A percentile compares a stretch with the other conserved stretches of the same genome.
These are phyloP conservation scores for Hymenoscyphus fraxineus DNA, from an alignment of 2,329 filamentous ascomycete genomes.

Conservation along the genomic window DNA sequence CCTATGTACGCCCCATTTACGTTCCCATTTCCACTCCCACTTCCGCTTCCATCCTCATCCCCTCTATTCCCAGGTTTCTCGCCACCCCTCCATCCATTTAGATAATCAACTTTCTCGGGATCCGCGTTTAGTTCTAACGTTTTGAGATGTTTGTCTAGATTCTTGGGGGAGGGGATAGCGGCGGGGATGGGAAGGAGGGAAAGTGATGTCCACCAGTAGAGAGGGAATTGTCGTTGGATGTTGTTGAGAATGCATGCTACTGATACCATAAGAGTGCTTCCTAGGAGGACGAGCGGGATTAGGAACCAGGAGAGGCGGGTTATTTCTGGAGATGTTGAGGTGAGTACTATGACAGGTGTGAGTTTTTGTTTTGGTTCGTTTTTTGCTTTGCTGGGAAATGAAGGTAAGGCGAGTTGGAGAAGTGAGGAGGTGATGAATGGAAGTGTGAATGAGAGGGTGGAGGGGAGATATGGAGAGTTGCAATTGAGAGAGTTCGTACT, in stretches of 20 bases:
- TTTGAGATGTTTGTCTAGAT: too few species aligned
- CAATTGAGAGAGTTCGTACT: background rate
- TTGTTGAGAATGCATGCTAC: constrained; percentile 67
- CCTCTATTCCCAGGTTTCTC: too few species aligned
- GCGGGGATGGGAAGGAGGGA: background rate
- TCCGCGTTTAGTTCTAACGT: background rate
- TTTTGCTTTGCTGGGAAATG: background rate
- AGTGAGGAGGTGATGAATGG: too few species aligned
- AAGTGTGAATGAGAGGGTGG: background rate
- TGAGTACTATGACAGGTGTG: constrained; percentile 45
- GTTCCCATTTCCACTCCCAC: background rate
- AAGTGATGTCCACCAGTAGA: constrained; percentile 63
- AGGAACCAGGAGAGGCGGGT: constrained; percentile 64
- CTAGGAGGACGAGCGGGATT: constrained; percentile 59
- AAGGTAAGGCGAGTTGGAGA: too few species aligned
- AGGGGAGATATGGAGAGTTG: background rate
- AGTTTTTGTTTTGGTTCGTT: background rate
- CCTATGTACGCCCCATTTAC: background rate
- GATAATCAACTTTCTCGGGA: background rate
- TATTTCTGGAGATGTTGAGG: constrained; percentile 55
- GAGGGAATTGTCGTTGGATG: constrained; percentile 57
- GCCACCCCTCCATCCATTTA: background rate
- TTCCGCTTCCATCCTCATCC: too few species aligned
- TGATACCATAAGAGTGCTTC: constrained; percentile 56
- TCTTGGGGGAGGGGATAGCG: too few species aligned